These are phyloP conservation scores for Mycena haematopus DNA, from an alignment of 768 basidiomycete genomes.

Conservation along the genomic window DNA sequence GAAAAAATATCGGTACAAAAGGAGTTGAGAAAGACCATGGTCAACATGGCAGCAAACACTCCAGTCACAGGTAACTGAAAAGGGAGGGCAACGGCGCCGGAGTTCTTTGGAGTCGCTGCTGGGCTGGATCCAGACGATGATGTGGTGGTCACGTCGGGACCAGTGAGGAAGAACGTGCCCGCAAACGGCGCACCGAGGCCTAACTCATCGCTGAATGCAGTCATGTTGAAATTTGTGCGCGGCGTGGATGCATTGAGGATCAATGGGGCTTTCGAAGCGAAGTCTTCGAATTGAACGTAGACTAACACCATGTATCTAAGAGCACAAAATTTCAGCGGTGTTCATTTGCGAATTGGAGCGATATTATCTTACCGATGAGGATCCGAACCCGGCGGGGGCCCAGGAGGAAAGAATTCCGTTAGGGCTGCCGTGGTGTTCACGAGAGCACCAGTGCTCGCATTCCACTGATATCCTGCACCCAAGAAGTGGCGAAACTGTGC, in stretches of 20 bases:
- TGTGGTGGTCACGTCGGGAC: slow-evolving; percentile 34
- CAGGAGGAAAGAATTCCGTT: slow-evolving; percentile 45
- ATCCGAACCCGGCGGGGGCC: slow-evolving; percentile 48
- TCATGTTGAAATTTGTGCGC: slow-evolving; percentile 47
- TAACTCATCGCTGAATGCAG: slow-evolving; percentile 40
- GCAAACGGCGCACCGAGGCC: slow-evolving; percentile 46
- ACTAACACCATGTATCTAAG: slow-evolving; percentile 35
- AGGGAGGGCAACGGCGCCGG: neutral
- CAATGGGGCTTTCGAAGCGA: slow-evolving; percentile 21
- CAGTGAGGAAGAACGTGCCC: slow-evolving; percentile 52
- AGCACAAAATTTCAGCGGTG: neutral
- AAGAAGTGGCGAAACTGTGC: slow-evolving; percentile 50
- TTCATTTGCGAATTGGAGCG: neutral
- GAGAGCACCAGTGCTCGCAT: slow-evolving; percentile 37
- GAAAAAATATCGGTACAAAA: neutral
- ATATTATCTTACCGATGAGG: slow-evolving; percentile 46
- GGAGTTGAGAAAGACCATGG: neutral
- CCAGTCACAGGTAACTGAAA: neutral
- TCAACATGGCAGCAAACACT: neutral
- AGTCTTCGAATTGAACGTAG: slow-evolving; percentile 33
- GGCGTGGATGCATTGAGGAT: slow-evolving; percentile 43
- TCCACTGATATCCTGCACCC: slow-evolving; percentile 44
- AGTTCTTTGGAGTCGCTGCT: neutral
- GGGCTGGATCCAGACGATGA: neutral
- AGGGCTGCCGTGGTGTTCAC: slow-evolving; percentile 47